A percentile compares a stretch with the other conserved stretches of the same genome.
phyloP scores from a whole-genome alignment of 306 rosid genomes.

The Malus sieversii region DNA sequence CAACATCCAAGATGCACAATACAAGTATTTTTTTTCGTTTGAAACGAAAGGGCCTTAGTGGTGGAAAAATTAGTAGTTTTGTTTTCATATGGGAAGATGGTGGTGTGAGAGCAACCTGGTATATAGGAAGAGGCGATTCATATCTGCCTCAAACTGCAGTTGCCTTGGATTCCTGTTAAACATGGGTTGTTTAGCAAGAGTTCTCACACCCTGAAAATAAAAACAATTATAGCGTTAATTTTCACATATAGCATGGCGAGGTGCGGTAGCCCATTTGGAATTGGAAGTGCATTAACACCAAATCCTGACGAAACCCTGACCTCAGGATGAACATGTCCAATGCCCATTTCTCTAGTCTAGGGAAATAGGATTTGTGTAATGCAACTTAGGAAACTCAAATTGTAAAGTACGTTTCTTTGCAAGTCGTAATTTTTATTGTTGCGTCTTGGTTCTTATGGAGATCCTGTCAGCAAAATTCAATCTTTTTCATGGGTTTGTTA shows the following conservation, averaged over 20 bases:
- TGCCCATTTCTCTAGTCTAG: background rate
- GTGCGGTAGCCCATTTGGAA: background rate
- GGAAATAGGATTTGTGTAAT: background rate
- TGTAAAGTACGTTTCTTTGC: background rate
- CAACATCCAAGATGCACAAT: background rate
- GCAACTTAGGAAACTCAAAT: background rate
- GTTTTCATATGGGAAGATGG: background rate
- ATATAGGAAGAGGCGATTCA: slow-evolving; percentile 75
- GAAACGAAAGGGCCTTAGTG: background rate
- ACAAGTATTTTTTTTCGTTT: background rate
- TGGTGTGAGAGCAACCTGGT: slow-evolving; percentile 43
- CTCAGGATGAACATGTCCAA: background rate
- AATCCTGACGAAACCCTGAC: background rate
- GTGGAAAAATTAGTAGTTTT: background rate
- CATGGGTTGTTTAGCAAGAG: slow-evolving; percentile 52
- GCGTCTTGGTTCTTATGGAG: too few species aligned
- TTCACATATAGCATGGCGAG: background rate
- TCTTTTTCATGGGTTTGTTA: too few species aligned
- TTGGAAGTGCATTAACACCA: background rate
- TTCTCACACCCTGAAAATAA: slow-evolving; percentile 50
- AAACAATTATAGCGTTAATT: background rate
- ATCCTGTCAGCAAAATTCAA: too few species aligned
- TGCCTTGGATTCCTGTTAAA: slow-evolving; percentile 66
- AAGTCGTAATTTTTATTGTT: too few species aligned
- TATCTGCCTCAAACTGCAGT: slow-evolving; percentile 71